phyloP scores from a whole-genome alignment of 1,284 basidiomycete genomes.

The Wolfiporia cocos region DNA sequence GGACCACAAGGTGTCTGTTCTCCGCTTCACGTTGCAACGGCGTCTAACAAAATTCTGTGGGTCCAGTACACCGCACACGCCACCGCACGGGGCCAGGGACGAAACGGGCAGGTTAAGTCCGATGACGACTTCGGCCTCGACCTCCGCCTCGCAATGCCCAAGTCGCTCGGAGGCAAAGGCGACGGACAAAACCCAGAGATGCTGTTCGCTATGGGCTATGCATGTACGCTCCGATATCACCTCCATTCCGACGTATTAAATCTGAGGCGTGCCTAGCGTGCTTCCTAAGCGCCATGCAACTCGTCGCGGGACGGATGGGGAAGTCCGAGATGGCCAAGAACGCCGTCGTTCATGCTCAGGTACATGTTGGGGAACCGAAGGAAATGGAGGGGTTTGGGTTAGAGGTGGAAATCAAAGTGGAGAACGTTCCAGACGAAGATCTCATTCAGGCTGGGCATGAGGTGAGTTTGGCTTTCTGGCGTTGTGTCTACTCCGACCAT shows the following conservation, averaged over 20 bases:
- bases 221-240: constrained; percentile 18
- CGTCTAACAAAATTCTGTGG: background rate
- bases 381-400: constrained; percentile 55
- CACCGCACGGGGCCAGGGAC: constrained; percentile 31
- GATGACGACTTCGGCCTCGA: constrained; percentile 29
- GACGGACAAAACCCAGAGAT: constrained; percentile 39
- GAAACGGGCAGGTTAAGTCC: constrained; percentile 33
- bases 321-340: constrained; percentile 49
- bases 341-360: constrained; percentile 53
- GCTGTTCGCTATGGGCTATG: constrained; percentile 36
- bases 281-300: constrained; percentile 62
- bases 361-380: constrained; percentile 53
- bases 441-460: constrained; percentile 62
- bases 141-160: constrained; percentile 30
- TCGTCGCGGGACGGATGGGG: constrained; percentile 45
- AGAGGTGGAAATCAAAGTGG: constrained; percentile 61
- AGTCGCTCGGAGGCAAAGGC: constrained; percentile 34
- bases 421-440: constrained; percentile 61
- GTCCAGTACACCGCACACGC: constrained; percentile 30
- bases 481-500: constrained; percentile 1
- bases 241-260: background rate
- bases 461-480: constrained; percentile 31
- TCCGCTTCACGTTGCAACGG: background rate
- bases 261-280: constrained; percentile 39
- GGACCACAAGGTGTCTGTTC: constrained; percentile 18